Evolutionary conservation across 345 rosid genomes (phyloP).

Genomic region (Eutrema yunnanense): DNA sequence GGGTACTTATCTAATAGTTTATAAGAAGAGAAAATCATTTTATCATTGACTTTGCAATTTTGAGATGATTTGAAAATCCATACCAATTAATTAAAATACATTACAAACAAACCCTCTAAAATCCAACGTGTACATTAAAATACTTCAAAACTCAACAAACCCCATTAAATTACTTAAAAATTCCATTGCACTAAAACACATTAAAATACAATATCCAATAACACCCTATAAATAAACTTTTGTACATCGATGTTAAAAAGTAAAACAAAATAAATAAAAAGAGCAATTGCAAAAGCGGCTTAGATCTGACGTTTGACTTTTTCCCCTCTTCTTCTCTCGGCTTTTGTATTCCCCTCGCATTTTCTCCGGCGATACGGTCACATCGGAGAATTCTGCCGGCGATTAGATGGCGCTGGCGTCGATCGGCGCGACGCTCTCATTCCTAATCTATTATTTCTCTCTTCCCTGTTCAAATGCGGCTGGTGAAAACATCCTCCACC

Average conservation of each 20-base stretch:
- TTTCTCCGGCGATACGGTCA: neutral
- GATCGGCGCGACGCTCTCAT: constrained; percentile 3
- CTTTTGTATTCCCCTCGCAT: neutral
- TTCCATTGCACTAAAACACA: too few species aligned
- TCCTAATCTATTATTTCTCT: constrained; percentile 13
- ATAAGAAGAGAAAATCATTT: too few species aligned
- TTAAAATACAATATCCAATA: too few species aligned
- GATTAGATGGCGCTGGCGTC: constrained; percentile 27
- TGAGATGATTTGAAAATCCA: too few species aligned
- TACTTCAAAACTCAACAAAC: too few species aligned
- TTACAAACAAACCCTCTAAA: too few species aligned
- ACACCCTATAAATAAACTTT: too few species aligned
- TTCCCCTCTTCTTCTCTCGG: neutral
- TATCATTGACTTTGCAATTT: too few species aligned
- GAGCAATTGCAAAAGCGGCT: neutral
- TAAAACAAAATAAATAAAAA: neutral
- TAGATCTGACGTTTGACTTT: constrained; percentile 11
- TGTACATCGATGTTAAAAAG: neutral
- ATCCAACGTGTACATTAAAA: too few species aligned
- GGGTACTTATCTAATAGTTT: too few species aligned
- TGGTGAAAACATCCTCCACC: constrained; percentile 19
- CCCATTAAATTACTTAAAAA: too few species aligned
- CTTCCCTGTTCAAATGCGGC: constrained; percentile 23
- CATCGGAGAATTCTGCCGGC: neutral
- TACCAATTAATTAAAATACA: too few species aligned